Evolutionary conservation across 139 green algal genomes (phyloP).

Genomic region (Chlamydomonas sphaeroides): DNA sequence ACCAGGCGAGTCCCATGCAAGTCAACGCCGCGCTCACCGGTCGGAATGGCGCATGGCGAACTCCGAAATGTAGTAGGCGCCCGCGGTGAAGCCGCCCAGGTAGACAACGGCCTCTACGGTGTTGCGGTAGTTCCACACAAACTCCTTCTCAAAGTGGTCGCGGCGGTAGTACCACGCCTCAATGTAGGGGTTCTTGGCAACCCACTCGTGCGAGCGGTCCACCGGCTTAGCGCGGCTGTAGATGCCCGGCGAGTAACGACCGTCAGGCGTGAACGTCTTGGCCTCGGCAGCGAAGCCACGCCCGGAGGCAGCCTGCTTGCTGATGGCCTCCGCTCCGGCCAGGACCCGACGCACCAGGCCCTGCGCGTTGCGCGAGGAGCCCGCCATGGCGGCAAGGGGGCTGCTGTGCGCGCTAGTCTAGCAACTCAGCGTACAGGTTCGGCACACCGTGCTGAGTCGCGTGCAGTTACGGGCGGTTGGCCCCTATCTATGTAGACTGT

Average conservation of each 20-base stretch:
- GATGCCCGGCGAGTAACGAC: constrained; percentile 33
- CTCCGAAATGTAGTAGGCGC: constrained; percentile 37
- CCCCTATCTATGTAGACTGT: too few species aligned
- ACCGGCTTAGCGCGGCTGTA: constrained; percentile 42
- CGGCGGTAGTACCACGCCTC: constrained; percentile 49
- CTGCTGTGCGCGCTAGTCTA: too few species aligned
- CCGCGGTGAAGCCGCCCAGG: constrained; percentile 33
- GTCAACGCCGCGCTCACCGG: too few species aligned
- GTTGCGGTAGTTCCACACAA: constrained; percentile 41
- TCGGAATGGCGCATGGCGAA: constrained; percentile 35
- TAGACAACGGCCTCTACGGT: constrained; percentile 45
- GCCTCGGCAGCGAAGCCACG: constrained; percentile 29
- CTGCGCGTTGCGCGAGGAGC: constrained; percentile 15
- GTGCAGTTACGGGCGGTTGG: too few species aligned
- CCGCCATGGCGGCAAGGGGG: constrained; percentile 20
- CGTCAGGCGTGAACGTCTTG: constrained; percentile 22
- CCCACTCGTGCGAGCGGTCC: constrained; percentile 36
- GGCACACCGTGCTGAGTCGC: too few species aligned
- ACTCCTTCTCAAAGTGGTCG: constrained; percentile 52
- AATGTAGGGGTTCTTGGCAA: constrained; percentile 49
- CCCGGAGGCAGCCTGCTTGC: background rate
- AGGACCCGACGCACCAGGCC: constrained; percentile 10
- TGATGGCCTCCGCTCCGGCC: constrained; percentile 10
- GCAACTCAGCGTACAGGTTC: too few species aligned
- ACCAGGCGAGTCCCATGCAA: too few species aligned